phyloP scores from a whole-genome alignment of 2,329 filamentous ascomycete species.

The Podosphaera xanthii region DNA sequence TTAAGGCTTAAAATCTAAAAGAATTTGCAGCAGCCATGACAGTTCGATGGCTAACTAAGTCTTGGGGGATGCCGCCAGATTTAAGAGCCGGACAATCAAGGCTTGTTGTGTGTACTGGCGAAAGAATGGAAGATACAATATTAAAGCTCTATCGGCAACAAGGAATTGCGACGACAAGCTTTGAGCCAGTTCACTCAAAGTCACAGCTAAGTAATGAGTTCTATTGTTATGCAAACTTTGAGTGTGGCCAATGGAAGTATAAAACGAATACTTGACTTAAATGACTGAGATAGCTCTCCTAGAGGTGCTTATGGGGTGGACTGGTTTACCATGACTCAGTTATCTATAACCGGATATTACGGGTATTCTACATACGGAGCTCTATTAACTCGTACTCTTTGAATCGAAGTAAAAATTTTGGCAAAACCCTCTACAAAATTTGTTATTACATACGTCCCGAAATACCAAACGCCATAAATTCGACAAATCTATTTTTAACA shows the following conservation, averaged over 20 bases:
- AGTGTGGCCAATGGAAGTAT: conserved; percentile 27
- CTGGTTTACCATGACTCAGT: not conserved
- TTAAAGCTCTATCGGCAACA: conserved; percentile 42
- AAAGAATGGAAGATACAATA: conserved; percentile 46
- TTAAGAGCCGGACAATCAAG: conserved; percentile 3
- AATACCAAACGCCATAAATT: not conserved
- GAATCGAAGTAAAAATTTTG: not conserved
- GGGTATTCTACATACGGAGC: not conserved
- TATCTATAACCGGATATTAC: not conserved
- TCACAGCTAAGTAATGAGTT: conserved; percentile 57
- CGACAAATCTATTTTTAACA: not conserved
- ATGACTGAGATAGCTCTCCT: not conserved
- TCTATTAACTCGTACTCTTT: not conserved
- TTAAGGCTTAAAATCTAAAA: not conserved
- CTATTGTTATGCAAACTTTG: conserved; percentile 58
- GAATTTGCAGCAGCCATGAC: conserved; percentile 39
- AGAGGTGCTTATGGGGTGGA: too few species aligned
- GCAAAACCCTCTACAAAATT: not conserved
- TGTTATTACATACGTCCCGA: not conserved
- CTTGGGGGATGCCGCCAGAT: conserved; percentile 6
- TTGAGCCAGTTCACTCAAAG: conserved; percentile 43
- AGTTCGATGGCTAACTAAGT: conserved; percentile 45
- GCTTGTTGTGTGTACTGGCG: conserved; percentile 53
- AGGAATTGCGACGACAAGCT: conserved; percentile 41
- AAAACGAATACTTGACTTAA: not conserved